Evolutionary conservation across 345 rosid genomes (phyloP), one percentile per base, ranked within the genome.

Genomic region (Pistacia atlantica): DNA sequence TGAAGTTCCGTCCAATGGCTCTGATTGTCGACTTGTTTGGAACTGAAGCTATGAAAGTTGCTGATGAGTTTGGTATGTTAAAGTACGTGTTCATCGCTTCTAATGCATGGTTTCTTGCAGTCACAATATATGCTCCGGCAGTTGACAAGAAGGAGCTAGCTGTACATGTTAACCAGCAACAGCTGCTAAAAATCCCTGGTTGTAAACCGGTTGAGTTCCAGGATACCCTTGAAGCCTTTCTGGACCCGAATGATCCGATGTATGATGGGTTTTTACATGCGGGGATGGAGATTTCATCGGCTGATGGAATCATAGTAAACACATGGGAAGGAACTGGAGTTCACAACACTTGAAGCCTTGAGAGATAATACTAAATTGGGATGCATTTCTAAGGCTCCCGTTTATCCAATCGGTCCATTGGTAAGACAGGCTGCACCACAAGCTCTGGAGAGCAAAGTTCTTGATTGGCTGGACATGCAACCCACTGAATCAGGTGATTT

Each of bases 21-120:
- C 62, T 92, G 11, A 79, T 89, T 25, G 89, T 85, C 0, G 97
- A 91, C 79, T 22, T 84, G 60, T 84, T 89, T 10, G 90, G 91
- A 8, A 63, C 83, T 0, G 83, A 84, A 22, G 89, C 90, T 48
- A 75, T 89, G 16, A 60, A 4, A 3, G 73, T 93, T 0, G 92
- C 91, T 6, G 75, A 75, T 9, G 89, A 91, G 64, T 77, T 91
- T 38, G 59, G 73, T 22, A 86, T 93, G 83, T 64, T 81, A 5
- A 90, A 84, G 79, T 91, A 82, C 25, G 65, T 83, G 18, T 86
- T 82, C 64, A 1, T 81, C 11, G 58, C 93, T 68, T 75, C 86
- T 1, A 90, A 86, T 57, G 90, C 94, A 3, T 84, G 88, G 85
- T 80, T 79, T 76, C 82, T 93, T 2, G 90, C 94, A 0, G 68